Evolutionary conservation across 345 rosid species (phyloP).

Genomic region (Eucalyptus tenuipes): DNA sequence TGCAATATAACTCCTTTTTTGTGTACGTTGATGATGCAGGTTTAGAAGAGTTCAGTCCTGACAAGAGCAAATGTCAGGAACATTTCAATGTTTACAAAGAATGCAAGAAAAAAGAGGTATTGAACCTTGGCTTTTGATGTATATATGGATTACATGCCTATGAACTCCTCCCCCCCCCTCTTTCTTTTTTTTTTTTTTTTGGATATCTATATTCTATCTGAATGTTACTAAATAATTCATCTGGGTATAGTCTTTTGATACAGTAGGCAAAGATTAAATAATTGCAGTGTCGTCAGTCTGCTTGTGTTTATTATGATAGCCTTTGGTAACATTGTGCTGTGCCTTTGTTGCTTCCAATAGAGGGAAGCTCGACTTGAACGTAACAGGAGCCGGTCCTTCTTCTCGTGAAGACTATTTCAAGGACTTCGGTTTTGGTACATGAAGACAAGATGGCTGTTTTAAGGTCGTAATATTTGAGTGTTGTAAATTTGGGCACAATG

Average conservation of each 20-base stretch:
- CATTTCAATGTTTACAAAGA: constrained; percentile 91
- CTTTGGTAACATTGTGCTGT: neutral
- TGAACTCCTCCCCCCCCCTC: neutral
- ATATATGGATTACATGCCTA: neutral
- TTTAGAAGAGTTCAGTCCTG: constrained; percentile 73
- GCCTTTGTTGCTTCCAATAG: constrained; percentile 15
- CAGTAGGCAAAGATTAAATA: neutral
- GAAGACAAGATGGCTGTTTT: neutral
- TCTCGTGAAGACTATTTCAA: constrained; percentile 35
- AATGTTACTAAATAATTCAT: neutral
- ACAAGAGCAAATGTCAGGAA: constrained; percentile 88
- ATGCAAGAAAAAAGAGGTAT: constrained; percentile 95
- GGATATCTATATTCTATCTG: neutral
- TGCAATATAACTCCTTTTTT: neutral
- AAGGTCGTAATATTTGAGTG: neutral
- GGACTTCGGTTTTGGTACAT: neutral
- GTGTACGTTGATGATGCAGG: constrained; percentile 27
- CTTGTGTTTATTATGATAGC: neutral
- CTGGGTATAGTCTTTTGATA: neutral
- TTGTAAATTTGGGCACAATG: neutral
- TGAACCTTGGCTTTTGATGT: neutral
- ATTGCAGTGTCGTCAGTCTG: neutral
- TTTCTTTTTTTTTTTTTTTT: no score
- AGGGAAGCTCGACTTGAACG: constrained; percentile 96
- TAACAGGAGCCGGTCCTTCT: constrained; percentile 61